A percentile compares a stretch with the other conserved stretches of the same genome.
Evolutionary conservation across 202 grass and related monocot species (phyloP).

Genomic region (Schoenoplectus triqueter): DNA sequence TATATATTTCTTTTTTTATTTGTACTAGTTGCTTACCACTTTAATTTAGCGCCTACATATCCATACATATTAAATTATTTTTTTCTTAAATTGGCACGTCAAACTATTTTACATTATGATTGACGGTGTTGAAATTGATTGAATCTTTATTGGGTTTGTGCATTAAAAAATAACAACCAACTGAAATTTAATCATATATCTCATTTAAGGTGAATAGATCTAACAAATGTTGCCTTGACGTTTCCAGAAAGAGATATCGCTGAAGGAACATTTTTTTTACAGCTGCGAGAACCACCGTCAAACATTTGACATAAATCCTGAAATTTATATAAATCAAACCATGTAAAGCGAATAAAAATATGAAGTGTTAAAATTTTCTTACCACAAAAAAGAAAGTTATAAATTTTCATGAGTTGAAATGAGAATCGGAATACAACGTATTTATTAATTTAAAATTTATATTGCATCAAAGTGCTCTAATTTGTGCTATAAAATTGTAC

Average conservation of each 20-base stretch:
- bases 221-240: not conserved
- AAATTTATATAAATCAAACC: not conserved
- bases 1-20: not conserved
- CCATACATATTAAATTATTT: not conserved
- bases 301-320: not conserved
- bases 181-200: not conserved
- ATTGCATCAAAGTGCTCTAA: not conserved
- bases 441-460: not conserved
- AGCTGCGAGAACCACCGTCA: no score
- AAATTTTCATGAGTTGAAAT: not conserved
- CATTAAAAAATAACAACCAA: not conserved
- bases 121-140: not conserved
- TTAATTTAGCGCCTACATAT: not conserved
- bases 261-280: not conserved
- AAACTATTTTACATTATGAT: not conserved
- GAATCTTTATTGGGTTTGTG: not conserved
- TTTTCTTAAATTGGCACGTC: not conserved
- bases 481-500: not conserved
- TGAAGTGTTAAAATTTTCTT: not conserved
- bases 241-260: not conserved
- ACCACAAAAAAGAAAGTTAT: no score
- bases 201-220: not conserved
- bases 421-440: not conserved
- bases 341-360: not conserved
- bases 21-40: conserved; percentile 22